A percentile compares a stretch with the other conserved stretches of the same genome.
phyloP scores from a whole-genome alignment of 164 flowering plant genomes.

The Warburgia ugandensis region DNA sequence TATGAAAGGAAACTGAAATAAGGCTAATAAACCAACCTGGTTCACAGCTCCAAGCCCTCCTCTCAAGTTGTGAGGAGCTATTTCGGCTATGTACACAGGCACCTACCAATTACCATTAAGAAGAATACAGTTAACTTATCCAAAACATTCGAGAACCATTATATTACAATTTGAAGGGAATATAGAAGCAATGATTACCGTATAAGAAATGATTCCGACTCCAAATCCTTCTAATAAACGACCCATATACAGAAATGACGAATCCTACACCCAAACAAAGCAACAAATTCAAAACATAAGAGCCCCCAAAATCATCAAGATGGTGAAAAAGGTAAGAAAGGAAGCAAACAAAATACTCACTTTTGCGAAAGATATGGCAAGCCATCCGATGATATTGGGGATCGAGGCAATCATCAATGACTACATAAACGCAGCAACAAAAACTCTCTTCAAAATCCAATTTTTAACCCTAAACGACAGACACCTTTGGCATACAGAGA shows the following conservation, averaged over 20 bases:
- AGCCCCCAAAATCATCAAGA: too few species aligned
- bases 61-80: constrained; percentile 75
- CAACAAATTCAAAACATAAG: too few species aligned
- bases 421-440: constrained; percentile 21
- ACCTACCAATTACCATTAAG: constrained; percentile 32
- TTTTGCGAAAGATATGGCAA: constrained; percentile 64
- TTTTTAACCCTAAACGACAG: background rate
- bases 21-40: constrained; percentile 33
- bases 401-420: constrained; percentile 70
- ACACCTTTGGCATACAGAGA: background rate
- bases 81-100: constrained; percentile 89
- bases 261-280: constrained; percentile 41
- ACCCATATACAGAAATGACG: constrained; percentile 69
- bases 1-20: background rate
- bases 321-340: background rate
- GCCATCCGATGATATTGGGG: constrained; percentile 86
- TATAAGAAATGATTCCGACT: constrained; percentile 66
- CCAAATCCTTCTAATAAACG: constrained; percentile 73
- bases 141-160: background rate
- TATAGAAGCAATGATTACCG: constrained; percentile 24
- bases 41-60: constrained; percentile 67
- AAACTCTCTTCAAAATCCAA: background rate
- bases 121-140: too few species aligned
- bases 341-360: constrained; percentile 28
- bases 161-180: background rate